These are phyloP conservation scores for Solanum neorickii DNA, from an alignment of 257 asterid species.

Conservation along the genomic window DNA sequence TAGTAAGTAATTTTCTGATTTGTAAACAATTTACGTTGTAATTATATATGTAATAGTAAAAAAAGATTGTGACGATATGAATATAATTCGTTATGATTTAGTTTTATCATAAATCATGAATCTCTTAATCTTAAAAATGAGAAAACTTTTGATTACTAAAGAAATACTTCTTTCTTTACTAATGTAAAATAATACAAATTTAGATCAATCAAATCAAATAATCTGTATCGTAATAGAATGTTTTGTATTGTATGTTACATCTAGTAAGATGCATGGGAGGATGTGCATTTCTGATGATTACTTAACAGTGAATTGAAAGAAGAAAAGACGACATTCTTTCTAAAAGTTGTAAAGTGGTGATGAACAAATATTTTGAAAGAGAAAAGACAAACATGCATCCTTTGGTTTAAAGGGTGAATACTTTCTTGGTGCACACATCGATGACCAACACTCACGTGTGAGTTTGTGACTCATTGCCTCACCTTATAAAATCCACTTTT, in stretches of 20 bases:
- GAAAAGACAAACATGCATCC: neutral
- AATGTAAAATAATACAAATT: fast-evolving
- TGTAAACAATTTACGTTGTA: neutral
- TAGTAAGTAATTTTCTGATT: conserved; percentile 1
- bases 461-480: neutral
- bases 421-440: neutral
- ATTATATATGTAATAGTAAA: too few relatives aligned
- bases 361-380: neutral
- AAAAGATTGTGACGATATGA: neutral
- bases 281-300: conserved; percentile 12
- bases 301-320: neutral
- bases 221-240: neutral
- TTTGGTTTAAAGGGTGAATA: neutral
- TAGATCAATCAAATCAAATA: neutral
- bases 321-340: conserved; percentile 6
- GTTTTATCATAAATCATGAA: neutral
- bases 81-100: neutral
- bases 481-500: neutral
- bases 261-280: conserved; percentile 11
- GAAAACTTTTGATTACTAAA: neutral
- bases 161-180: fast-evolving
- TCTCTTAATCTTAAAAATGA: fast-evolving
- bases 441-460: neutral
- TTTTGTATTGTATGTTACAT: conserved; percentile 8
- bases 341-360: conserved; percentile 13